Conservation (phyloP, 2,329 filamentous ascomycete genomes). For the Tympanopsis confertula region DNA sequence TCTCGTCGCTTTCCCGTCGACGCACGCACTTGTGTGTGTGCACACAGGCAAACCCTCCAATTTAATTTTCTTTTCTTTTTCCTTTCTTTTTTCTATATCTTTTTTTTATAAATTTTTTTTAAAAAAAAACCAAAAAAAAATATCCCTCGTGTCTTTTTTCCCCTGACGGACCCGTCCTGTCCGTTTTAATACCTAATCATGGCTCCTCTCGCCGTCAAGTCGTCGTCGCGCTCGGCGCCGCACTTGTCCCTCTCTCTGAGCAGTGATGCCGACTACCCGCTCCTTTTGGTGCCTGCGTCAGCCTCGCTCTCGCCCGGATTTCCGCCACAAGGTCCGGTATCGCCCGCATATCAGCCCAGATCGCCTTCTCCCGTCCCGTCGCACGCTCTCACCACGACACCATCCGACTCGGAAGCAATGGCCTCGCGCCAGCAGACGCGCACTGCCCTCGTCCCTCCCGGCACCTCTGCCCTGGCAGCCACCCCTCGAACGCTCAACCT, state of each 20-base stretch:
- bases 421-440: not conserved
- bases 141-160: not conserved
- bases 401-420: not conserved
- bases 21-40: too few species aligned
- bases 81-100: too few species aligned
- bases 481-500: not conserved
- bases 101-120: too few species aligned
- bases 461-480: not conserved
- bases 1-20: too few species aligned
- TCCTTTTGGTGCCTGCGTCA: not conserved
- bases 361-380: not conserved
- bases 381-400: not conserved
- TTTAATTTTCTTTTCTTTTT: too few species aligned
- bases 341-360: not conserved
- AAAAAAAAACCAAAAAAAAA: too few species aligned
- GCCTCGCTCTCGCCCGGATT: not conserved
- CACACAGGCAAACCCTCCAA: too few species aligned
- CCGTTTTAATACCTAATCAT: not conserved
- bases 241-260: not conserved
- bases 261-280: not conserved
- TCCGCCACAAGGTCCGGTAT: not conserved
- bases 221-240: not conserved
- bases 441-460: not conserved
- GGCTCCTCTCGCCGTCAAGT: not conserved
- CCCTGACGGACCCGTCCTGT: not conserved